phyloP scores from a whole-genome alignment of 768 basidiomycete species.

The Phaffia tasmanica region DNA sequence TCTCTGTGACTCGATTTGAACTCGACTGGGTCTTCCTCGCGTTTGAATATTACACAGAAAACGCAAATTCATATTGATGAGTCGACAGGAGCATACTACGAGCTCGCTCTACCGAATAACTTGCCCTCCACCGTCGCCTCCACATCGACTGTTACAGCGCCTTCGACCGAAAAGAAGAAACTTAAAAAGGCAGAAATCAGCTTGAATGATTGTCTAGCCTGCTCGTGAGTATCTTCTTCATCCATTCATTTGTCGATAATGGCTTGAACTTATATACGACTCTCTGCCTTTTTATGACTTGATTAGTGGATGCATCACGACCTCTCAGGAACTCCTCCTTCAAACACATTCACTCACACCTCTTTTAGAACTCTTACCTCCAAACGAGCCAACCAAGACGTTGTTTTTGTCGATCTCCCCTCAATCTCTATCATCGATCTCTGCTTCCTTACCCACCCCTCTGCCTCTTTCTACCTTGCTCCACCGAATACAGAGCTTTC shows the following conservation, averaged over 20 bases:
- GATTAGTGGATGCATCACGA: constrained; percentile 81
- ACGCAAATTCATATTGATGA: constrained; percentile 87
- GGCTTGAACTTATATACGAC: background rate
- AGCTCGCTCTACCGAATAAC: constrained; percentile 44
- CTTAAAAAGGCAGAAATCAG: constrained; percentile 90
- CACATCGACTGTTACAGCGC: constrained; percentile 2
- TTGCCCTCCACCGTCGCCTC: constrained; percentile 1
- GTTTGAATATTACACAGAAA: constrained; percentile 6
- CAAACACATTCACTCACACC: constrained; percentile 26
- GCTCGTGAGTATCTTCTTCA: constrained; percentile 55
- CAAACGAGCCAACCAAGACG: background rate
- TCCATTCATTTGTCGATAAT: background rate
- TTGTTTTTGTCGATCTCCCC: constrained; percentile 71
- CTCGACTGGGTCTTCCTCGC: too few relatives aligned
- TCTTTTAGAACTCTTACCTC: constrained; percentile 16
- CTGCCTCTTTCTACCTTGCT: constrained; percentile 49
- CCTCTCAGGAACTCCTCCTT: constrained; percentile 26
- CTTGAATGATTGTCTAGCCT: constrained; percentile 93
- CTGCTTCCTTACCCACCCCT: constrained; percentile 42
- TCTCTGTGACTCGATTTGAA: too few relatives aligned
- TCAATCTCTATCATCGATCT: constrained; percentile 71
- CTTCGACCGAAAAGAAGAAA: constrained; percentile 42
- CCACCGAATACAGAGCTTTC: constrained; percentile 40
- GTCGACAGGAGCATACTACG: constrained; percentile 67
- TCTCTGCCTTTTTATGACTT: background rate